Conservation (phyloP, 768 basidiomycete species). For the Harrya chromipes region DNA sequence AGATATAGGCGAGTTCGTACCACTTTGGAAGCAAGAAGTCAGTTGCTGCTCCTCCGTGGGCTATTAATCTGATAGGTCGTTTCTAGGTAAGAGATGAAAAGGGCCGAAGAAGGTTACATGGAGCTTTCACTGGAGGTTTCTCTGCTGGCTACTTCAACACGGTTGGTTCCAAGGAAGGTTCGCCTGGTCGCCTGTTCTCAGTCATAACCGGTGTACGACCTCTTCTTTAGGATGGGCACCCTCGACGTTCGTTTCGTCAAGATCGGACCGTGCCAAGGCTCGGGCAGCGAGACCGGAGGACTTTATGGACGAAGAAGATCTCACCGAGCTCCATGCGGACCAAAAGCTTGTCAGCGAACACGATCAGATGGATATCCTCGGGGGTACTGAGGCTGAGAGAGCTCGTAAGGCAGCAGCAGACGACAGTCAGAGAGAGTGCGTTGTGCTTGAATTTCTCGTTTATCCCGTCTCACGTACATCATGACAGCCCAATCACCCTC, state of each 20-base stretch:
- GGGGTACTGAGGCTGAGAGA: slow-evolving; percentile 51
- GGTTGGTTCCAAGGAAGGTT: slow-evolving; percentile 95
- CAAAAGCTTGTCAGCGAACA: slow-evolving; percentile 74
- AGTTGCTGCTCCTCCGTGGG: slow-evolving; percentile 23
- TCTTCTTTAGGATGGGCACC: slow-evolving; percentile 82
- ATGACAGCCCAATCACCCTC: slow-evolving; percentile 55
- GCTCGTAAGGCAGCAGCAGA: slow-evolving; percentile 32
- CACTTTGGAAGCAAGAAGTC: slow-evolving; percentile 97
- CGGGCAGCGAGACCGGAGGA: slow-evolving; percentile 73
- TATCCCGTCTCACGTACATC: background rate
- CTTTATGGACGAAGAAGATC: slow-evolving; percentile 99
- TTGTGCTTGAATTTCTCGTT: background rate
- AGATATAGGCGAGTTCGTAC: slow-evolving; percentile 93
- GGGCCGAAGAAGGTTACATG: slow-evolving; percentile 89
- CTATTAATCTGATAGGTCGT: slow-evolving; percentile 16
- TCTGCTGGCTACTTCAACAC: slow-evolving; percentile 97
- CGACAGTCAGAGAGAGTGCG: slow-evolving; percentile 41
- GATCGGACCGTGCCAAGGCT: slow-evolving; percentile 63
- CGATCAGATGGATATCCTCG: slow-evolving; percentile 70
- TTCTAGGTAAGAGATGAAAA: slow-evolving; percentile 87
- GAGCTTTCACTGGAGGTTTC: slow-evolving; percentile 98
- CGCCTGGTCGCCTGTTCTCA: slow-evolving; percentile 6
- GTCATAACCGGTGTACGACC: background rate
- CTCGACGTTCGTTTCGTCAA: slow-evolving; percentile 87
- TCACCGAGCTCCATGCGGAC: slow-evolving; percentile 75